Conservation (phyloP, 352 stramenopile species). For the Globisporangium echinulatum region DNA sequence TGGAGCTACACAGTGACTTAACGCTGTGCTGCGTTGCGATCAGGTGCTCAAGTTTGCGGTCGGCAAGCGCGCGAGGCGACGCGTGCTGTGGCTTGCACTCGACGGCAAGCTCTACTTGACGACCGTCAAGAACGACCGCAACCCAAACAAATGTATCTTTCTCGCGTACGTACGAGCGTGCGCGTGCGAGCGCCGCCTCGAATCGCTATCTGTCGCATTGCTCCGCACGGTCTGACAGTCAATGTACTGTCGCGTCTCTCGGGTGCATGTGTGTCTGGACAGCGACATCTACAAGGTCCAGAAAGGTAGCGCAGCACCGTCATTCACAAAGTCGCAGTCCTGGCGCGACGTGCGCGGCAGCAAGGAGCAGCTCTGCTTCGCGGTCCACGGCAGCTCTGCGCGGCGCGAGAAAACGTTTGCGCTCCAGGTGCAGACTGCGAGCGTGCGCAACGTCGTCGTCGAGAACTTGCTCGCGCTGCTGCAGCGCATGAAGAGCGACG, state of each 20-base stretch:
- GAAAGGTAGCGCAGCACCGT: conserved; percentile 34
- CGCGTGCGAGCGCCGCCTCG: too few relatives aligned
- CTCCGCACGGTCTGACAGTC: background rate
- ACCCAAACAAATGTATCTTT: conserved; percentile 32
- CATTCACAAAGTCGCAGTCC: conserved; percentile 46
- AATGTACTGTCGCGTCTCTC: background rate
- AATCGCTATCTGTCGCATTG: background rate
- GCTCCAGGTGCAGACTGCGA: conserved; percentile 35
- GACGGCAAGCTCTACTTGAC: conserved; percentile 37
- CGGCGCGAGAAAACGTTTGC: conserved; percentile 30
- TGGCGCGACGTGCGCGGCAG: conserved; percentile 33
- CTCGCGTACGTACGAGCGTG: conserved; percentile 21
- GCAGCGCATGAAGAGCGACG: conserved; percentile 35
- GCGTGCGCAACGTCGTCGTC: conserved; percentile 39
- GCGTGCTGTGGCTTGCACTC: conserved; percentile 40
- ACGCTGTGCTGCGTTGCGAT: background rate
- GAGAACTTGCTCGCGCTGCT: conserved; percentile 41
- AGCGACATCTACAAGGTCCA: conserved; percentile 40
- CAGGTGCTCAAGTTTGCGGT: conserved; percentile 42
- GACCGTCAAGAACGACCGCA: conserved; percentile 36
- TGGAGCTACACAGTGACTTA: too few relatives aligned
- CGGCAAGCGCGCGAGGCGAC: conserved; percentile 36
- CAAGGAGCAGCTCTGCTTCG: conserved; percentile 43
- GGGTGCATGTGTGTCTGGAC: background rate
- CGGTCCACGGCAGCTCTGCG: conserved; percentile 26